phyloP scores from a whole-genome alignment of 495 filamentous ascomycete species.

The Friedmanniomyces simplex region DNA sequence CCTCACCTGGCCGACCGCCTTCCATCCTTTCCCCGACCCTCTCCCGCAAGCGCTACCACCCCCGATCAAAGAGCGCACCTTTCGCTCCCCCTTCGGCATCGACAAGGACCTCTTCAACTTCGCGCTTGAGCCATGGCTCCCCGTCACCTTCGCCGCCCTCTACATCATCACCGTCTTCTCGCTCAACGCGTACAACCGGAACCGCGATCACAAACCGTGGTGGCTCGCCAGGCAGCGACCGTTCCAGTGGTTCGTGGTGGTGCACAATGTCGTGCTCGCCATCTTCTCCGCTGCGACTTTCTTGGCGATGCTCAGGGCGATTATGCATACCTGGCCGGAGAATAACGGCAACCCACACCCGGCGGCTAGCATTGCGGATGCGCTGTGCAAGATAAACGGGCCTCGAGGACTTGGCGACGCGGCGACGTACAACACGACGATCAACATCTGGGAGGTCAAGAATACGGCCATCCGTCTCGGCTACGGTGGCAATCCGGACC shows the following conservation, averaged over 20 bases:
- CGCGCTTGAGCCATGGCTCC: conserved; percentile 61
- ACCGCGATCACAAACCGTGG: conserved; percentile 73
- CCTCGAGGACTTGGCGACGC: conserved; percentile 70
- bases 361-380: conserved; percentile 58
- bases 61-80: conserved; percentile 41
- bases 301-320: conserved; percentile 65
- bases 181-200: conserved; percentile 66
- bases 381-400: conserved; percentile 81
- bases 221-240: conserved; percentile 62
- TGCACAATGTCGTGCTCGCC: conserved; percentile 87
- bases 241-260: conserved; percentile 73
- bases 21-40: conserved; percentile 54
- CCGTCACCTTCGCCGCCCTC: conserved; percentile 68
- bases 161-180: conserved; percentile 68
- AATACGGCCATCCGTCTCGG: conserved; percentile 31
- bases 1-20: conserved; percentile 44
- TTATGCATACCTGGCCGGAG: conserved; percentile 52
- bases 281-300: conserved; percentile 89
- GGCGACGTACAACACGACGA: conserved; percentile 50
- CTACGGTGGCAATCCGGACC: conserved; percentile 40
- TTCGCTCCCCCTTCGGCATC: conserved; percentile 65
- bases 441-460: conserved; percentile 48
- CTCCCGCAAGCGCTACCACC: conserved; percentile 58
- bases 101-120: conserved; percentile 56
- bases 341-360: conserved; percentile 49